These are phyloP conservation scores for Lathyrus sativus DNA, from an alignment of 306 rosid genomes.

Conservation along the genomic window DNA sequence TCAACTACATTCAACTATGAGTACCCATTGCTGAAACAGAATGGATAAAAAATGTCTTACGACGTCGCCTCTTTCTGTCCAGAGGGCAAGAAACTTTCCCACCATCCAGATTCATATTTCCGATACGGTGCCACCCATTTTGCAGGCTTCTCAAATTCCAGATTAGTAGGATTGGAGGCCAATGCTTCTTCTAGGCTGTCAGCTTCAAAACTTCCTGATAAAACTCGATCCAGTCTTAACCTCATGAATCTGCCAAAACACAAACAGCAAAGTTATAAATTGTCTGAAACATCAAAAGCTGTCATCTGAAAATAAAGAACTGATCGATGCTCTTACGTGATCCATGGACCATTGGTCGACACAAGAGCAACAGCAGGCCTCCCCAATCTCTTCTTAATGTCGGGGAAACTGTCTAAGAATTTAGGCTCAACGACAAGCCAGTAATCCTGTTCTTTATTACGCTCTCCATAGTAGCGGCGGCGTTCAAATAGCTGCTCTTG, in stretches of 20 bases:
- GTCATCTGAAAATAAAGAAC: slow-evolving; percentile 25
- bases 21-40: slow-evolving; percentile 25
- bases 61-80: slow-evolving; percentile 60
- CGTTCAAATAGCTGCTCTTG: slow-evolving; percentile 75
- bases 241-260: slow-evolving; percentile 86
- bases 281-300: slow-evolving; percentile 27
- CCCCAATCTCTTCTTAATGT: slow-evolving; percentile 66
- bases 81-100: slow-evolving; percentile 77
- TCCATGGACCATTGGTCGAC: slow-evolving; percentile 93
- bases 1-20: slow-evolving; percentile 32
- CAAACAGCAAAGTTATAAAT: slow-evolving; percentile 25
- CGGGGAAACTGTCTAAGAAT: slow-evolving; percentile 90
- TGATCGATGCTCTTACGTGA: slow-evolving; percentile 62
- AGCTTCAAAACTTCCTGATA: slow-evolving; percentile 73
- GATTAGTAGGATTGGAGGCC: slow-evolving; percentile 74
- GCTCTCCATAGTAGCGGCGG: slow-evolving; percentile 65
- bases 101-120: slow-evolving; percentile 90
- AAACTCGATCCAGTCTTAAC: slow-evolving; percentile 93
- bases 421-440: slow-evolving; percentile 97
- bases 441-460: slow-evolving; percentile 77
- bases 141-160: slow-evolving; percentile 80
- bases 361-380: slow-evolving; percentile 97
- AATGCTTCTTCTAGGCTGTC: slow-evolving; percentile 76
- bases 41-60: slow-evolving; percentile 41
- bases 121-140: slow-evolving; percentile 97